These are phyloP conservation scores for Plenodomus tracheiphilus DNA, from an alignment of 2,329 filamentous ascomycete species.

Conservation along the genomic window DNA sequence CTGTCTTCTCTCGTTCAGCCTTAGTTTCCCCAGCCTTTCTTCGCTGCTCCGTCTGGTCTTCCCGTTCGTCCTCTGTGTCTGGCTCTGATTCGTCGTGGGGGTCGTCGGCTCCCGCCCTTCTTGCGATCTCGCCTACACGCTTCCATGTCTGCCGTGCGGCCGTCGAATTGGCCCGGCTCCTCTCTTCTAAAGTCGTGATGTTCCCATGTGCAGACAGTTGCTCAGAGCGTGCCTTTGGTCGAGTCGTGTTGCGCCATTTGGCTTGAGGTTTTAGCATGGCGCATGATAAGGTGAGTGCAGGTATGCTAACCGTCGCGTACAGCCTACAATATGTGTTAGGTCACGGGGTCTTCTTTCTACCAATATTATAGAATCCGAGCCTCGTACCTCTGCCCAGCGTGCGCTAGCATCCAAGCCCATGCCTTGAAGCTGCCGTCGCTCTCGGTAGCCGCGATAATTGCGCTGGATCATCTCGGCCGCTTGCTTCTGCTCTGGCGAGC, in stretches of 20 bases:
- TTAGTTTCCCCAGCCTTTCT: constrained; percentile 54
- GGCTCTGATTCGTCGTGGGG: constrained; percentile 53
- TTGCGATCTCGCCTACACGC: constrained; percentile 70
- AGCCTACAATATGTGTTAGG: constrained; percentile 42
- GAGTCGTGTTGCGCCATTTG: constrained; percentile 57
- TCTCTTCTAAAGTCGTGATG: constrained; percentile 27
- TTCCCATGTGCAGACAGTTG: constrained; percentile 27
- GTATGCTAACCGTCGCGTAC: constrained; percentile 52
- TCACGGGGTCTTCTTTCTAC: neutral
- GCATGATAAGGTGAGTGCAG: constrained; percentile 4
- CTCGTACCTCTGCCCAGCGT: constrained; percentile 69
- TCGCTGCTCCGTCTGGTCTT: constrained; percentile 39
- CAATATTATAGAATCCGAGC: neutral
- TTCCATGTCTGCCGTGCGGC: constrained; percentile 73
- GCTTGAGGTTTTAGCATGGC: constrained; percentile 47
- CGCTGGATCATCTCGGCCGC: constrained; percentile 52
- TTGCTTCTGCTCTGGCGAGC: constrained; percentile 25
- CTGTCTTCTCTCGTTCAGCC: constrained; percentile 63
- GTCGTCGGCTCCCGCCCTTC: constrained; percentile 72
- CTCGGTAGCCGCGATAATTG: constrained; percentile 76
- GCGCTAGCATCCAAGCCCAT: constrained; percentile 69
- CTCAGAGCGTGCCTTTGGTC: constrained; percentile 47
- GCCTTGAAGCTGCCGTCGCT: constrained; percentile 70
- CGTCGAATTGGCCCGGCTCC: constrained; percentile 34
- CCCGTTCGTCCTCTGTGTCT: constrained; percentile 42